These are phyloP conservation scores for Schizophyllum amplum DNA, from an alignment of 1,284 basidiomycete genomes.

Conservation along the genomic window DNA sequence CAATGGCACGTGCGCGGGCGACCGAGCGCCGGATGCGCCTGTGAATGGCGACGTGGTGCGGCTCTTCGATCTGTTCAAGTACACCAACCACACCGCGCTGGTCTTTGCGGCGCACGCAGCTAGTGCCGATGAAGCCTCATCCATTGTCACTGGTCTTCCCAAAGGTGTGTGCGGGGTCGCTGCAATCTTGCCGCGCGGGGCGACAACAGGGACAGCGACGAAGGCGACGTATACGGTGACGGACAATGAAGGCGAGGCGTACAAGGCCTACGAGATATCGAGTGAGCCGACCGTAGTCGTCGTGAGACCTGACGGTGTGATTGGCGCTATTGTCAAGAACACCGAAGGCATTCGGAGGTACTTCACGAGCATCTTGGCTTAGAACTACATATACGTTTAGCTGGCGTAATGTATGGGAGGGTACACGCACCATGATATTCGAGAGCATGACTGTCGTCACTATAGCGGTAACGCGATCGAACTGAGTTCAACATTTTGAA, in stretches of 20 bases:
- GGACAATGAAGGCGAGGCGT: not conserved
- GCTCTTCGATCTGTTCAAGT: conserved; percentile 1
- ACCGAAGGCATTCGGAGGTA: conserved; percentile 22
- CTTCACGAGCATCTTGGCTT: conserved; percentile 15
- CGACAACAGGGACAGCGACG: not conserved
- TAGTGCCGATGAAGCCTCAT: not conserved
- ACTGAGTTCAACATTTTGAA: too few species aligned
- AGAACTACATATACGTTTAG: too few species aligned
- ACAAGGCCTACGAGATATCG: not conserved
- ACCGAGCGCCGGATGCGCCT: conserved; percentile 37
- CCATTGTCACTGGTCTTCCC: not conserved
- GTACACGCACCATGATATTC: too few species aligned
- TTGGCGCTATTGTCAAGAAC: conserved; percentile 10
- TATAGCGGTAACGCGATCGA: too few species aligned
- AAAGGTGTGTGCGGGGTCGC: not conserved
- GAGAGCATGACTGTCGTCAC: too few species aligned
- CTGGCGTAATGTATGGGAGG: too few species aligned
- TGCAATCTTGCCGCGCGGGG: not conserved
- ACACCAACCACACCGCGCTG: conserved; percentile 2
- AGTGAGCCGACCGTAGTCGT: not conserved
- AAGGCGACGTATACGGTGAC: not conserved
- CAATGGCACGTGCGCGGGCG: conserved; percentile 32
- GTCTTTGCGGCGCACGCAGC: conserved; percentile 7
- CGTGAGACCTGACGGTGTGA: conserved; percentile 5
- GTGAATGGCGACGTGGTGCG: not conserved